Percentiles rank a stretch among this genome's conserved stretches.
Conservation (phyloP, 805 yeast genomes). For the Wickerhamiella galacta region DNA sequence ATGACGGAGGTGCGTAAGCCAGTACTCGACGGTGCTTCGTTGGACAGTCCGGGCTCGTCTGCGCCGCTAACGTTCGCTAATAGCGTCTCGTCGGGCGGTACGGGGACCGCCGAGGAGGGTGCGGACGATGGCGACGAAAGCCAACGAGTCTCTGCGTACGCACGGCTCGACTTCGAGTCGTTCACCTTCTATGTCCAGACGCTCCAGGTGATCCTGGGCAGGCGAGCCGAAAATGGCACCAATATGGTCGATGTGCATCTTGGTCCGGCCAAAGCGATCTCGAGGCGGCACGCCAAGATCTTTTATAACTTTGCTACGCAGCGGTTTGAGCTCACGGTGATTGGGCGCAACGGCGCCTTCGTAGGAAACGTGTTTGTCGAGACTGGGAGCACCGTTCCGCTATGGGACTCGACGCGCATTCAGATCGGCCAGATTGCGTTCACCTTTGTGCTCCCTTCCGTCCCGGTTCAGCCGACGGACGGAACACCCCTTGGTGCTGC, state of each 20-base stretch:
- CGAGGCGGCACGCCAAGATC: conserved; percentile 86
- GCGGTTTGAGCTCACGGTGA: conserved; percentile 74
- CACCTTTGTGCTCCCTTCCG: conserved; percentile 68
- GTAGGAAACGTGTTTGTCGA: conserved; percentile 83
- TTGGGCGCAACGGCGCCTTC: conserved; percentile 94
- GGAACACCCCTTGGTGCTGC: too few relatives aligned
- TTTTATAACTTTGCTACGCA: conserved; percentile 95
- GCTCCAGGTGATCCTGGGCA: conserved; percentile 81
- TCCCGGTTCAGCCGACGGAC: too few relatives aligned
- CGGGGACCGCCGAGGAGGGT: not conserved
- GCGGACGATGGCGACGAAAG: conserved; percentile 9
- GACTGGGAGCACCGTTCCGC: conserved; percentile 78
- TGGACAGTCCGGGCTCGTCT: not conserved
- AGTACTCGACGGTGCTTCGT: not conserved
- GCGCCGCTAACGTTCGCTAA: conserved; percentile 5
- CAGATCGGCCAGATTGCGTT: conserved; percentile 91
- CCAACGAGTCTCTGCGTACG: conserved; percentile 27
- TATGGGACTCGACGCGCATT: conserved; percentile 52
- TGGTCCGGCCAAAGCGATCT: conserved; percentile 82
- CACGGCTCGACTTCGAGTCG: conserved; percentile 66
- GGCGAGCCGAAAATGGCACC: conserved; percentile 57
- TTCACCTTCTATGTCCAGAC: conserved; percentile 95
- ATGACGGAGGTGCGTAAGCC: not conserved
- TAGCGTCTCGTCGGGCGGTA: not conserved
- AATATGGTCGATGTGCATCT: conserved; percentile 59